Conservation (phyloP, 129 eudicot species). For the Saussurea involucrata region DNA sequence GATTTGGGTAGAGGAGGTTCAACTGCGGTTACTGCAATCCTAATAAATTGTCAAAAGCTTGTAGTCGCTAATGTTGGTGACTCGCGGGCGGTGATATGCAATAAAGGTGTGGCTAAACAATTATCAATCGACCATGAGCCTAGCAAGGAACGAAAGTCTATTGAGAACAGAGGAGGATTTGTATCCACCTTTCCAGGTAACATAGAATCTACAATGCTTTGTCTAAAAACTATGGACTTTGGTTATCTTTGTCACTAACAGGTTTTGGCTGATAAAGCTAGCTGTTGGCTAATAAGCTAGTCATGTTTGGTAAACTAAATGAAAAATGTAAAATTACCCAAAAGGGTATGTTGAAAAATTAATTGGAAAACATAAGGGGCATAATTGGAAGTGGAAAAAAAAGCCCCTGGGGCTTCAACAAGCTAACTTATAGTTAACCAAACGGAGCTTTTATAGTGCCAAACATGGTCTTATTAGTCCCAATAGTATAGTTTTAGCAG, state of each 20-base stretch:
- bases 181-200: conserved; percentile 92
- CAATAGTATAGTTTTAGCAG: not conserved
- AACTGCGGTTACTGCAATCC: conserved; percentile 92
- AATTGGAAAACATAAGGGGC: not conserved
- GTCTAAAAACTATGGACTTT: not conserved
- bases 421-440: not conserved
- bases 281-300: not conserved
- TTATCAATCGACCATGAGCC: conserved; percentile 92
- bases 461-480: not conserved
- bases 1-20: conserved; percentile 89
- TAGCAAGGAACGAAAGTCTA: conserved; percentile 53
- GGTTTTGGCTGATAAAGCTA: no score
- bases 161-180: conserved; percentile 88
- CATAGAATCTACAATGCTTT: not conserved
- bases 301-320: not conserved
- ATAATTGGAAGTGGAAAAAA: not conserved
- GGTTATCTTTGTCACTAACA: not conserved
- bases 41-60: conserved; percentile 68
- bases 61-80: conserved; percentile 96
- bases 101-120: conserved; percentile 74
- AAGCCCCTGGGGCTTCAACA: not conserved
- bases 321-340: not conserved
- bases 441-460: not conserved
- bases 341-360: not conserved
- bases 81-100: conserved; percentile 85